Conservation (phyloP, 2,329 filamentous ascomycete genomes). For the Hypoxylon sp. region DNA sequence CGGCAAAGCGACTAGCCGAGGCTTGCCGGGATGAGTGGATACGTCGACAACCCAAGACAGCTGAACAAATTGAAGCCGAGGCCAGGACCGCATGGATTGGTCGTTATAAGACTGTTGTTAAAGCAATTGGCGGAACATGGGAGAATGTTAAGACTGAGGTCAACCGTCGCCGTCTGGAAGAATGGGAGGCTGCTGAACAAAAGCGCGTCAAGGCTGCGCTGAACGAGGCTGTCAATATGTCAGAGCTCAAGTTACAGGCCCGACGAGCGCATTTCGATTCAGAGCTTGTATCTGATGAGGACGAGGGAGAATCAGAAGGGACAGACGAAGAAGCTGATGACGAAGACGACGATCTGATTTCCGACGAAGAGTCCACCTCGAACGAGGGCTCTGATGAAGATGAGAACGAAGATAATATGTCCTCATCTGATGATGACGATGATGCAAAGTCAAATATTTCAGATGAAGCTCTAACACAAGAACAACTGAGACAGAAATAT, state of each 20-base stretch:
- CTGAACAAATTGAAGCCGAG: slow-evolving; percentile 87
- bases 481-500: slow-evolving; percentile 79
- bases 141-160: slow-evolving; percentile 75
- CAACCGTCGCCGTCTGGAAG: slow-evolving; percentile 71
- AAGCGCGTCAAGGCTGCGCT: slow-evolving; percentile 76
- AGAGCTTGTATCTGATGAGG: slow-evolving; percentile 62
- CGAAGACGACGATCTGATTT: slow-evolving; percentile 59
- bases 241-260: slow-evolving; percentile 77
- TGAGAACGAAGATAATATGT: slow-evolving; percentile 72
- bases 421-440: slow-evolving; percentile 74
- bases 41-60: slow-evolving; percentile 79
- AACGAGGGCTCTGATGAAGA: slow-evolving; percentile 55
- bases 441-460: slow-evolving; percentile 66
- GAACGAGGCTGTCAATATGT: slow-evolving; percentile 80
- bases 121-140: slow-evolving; percentile 70
- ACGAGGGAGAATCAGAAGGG: slow-evolving; percentile 61
- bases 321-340: slow-evolving; percentile 66
- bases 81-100: slow-evolving; percentile 76
- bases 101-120: slow-evolving; percentile 81
- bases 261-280: slow-evolving; percentile 69
- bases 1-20: slow-evolving; percentile 84
- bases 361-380: slow-evolving; percentile 60
- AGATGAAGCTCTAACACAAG: slow-evolving; percentile 77
- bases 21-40: slow-evolving; percentile 84
- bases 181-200: slow-evolving; percentile 77